phyloP scores from a whole-genome alignment of 1,284 basidiomycete species.

The Rhodotorula sp. region DNA sequence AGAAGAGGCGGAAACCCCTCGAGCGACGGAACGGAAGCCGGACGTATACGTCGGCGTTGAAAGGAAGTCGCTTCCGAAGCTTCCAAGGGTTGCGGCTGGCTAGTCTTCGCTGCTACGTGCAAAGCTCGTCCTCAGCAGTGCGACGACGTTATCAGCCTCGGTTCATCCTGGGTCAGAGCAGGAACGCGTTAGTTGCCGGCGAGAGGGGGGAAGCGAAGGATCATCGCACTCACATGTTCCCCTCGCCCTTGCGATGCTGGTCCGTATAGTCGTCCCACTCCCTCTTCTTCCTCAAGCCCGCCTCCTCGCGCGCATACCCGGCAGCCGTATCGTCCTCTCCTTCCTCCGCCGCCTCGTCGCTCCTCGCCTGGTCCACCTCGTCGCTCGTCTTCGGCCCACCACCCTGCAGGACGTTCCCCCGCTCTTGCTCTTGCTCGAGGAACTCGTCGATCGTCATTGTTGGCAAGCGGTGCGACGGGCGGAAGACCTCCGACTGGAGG shows the following conservation, averaged over 20 bases:
- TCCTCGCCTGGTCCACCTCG: slow-evolving; percentile 39
- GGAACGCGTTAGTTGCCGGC: too few relatives aligned
- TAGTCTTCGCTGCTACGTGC: too few relatives aligned
- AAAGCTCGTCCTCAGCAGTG: too few relatives aligned
- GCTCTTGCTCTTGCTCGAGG: slow-evolving; percentile 70
- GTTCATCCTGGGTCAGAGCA: too few relatives aligned
- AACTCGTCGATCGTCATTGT: slow-evolving; percentile 98
- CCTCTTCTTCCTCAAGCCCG: slow-evolving; percentile 29
- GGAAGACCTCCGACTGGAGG: slow-evolving; percentile 77
- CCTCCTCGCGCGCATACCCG: slow-evolving; percentile 40
- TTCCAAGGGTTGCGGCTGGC: too few relatives aligned
- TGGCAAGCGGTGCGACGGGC: slow-evolving; percentile 79
- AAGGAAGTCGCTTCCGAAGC: too few relatives aligned
- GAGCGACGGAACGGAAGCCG: too few relatives aligned
- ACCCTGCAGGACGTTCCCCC: slow-evolving; percentile 44
- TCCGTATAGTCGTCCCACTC: slow-evolving; percentile 44
- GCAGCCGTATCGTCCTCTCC: slow-evolving; percentile 40
- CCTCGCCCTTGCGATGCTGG: slow-evolving; percentile 44
- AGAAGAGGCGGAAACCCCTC: too few relatives aligned
- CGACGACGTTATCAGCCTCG: too few relatives aligned
- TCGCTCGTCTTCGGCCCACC: slow-evolving; percentile 40
- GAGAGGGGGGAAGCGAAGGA: background rate
- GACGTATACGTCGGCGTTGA: too few relatives aligned
- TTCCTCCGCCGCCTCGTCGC: slow-evolving; percentile 32
- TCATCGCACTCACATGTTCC: slow-evolving; percentile 42